These are phyloP conservation scores for Alternaria gansuensis DNA, from an alignment of 2,329 filamentous ascomycete genomes.

Conservation along the genomic window DNA sequence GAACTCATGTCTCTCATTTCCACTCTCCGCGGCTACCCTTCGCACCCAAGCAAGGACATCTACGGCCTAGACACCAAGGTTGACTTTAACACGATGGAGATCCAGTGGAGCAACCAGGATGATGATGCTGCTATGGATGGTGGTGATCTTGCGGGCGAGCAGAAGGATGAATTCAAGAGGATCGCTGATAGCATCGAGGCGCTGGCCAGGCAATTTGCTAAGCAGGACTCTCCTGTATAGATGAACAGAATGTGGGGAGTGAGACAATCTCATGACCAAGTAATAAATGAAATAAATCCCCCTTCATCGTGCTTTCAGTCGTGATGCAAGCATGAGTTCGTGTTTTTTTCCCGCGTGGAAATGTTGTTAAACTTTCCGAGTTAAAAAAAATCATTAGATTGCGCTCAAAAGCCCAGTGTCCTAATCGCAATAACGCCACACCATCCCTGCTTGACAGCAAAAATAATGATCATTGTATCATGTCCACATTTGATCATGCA, in stretches of 20 bases:
- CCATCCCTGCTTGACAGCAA: background rate
- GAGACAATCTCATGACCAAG: background rate
- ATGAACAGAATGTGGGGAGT: background rate
- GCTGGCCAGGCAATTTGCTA: conserved; percentile 53
- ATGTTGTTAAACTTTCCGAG: no score
- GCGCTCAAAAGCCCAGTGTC: background rate
- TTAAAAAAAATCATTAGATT: background rate
- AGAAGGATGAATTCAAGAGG: conserved; percentile 56
- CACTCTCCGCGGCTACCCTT: conserved; percentile 54
- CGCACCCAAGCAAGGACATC: conserved; percentile 51
- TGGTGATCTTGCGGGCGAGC: conserved; percentile 50
- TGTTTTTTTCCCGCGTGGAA: no score
- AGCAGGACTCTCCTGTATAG: conserved; percentile 52
- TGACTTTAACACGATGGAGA: conserved; percentile 55
- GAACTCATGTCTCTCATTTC: conserved; percentile 53
- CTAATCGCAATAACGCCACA: background rate
- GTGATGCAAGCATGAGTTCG: background rate
- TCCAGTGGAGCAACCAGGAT: conserved; percentile 55
- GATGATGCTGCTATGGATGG: conserved; percentile 49
- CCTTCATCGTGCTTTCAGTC: background rate
- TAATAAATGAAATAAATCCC: background rate
- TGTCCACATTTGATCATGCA: background rate
- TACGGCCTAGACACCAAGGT: conserved; percentile 53
- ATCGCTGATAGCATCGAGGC: conserved; percentile 56
- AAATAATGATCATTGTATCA: background rate